Evolutionary conservation across 345 rosid species (phyloP).

Genomic region (thale cress (Arabidopsis thaliana)): DNA sequence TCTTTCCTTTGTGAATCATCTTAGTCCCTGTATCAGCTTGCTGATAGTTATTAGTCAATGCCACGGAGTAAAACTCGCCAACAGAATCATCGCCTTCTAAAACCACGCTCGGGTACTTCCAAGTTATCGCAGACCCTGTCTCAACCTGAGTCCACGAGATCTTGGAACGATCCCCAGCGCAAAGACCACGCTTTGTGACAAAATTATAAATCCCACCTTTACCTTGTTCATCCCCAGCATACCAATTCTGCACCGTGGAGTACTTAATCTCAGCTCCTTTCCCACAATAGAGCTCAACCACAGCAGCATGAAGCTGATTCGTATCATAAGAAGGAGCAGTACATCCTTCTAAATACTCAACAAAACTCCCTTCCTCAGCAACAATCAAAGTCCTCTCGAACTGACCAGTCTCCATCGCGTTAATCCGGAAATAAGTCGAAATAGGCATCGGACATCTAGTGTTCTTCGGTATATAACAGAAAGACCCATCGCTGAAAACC

Average conservation of each 20-base stretch:
- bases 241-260: constrained; percentile 97
- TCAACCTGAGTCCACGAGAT: constrained; percentile 99
- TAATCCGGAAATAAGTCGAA: constrained; percentile 89
- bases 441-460: constrained; percentile 91
- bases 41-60: constrained; percentile 85
- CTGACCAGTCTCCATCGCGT: constrained; percentile 91
- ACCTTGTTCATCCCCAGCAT: constrained; percentile 89
- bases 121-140: constrained; percentile 95
- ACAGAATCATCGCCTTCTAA: constrained; percentile 86
- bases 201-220: constrained; percentile 92
- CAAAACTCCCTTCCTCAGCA: constrained; percentile 87
- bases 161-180: constrained; percentile 79
- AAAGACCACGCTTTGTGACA: constrained; percentile 92
- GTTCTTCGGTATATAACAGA: constrained; percentile 80
- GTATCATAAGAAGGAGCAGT: constrained; percentile 91
- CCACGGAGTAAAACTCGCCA: constrained; percentile 94
- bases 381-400: constrained; percentile 97
- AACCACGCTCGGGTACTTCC: constrained; percentile 96
- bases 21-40: constrained; percentile 95
- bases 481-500: constrained; percentile 93
- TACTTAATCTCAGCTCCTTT: constrained; percentile 86
- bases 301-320: constrained; percentile 97
- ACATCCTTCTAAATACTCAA: constrained; percentile 96
- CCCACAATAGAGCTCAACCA: constrained; percentile 86
- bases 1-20: constrained; percentile 97